Percentiles rank a stretch among this genome's conserved stretches.
phyloP scores from a whole-genome alignment of 139 green algal genomes.

The Closterium sp. region DNA sequence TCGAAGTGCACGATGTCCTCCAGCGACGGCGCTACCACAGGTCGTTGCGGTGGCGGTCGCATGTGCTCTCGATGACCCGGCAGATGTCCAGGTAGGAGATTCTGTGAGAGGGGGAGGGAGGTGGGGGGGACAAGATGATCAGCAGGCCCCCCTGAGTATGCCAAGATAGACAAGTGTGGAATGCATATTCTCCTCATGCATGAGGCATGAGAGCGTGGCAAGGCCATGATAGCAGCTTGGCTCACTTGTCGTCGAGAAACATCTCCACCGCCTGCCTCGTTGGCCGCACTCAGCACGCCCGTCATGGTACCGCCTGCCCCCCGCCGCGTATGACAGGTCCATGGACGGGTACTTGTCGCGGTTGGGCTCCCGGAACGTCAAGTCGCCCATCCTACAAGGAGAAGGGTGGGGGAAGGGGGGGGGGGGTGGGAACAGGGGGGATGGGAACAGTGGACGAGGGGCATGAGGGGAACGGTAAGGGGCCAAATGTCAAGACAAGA shows the following conservation, averaged over 20 bases:
- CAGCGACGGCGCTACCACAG: conserved; percentile 60
- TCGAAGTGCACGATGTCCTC: conserved; percentile 97
- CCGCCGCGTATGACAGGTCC: conserved; percentile 90
- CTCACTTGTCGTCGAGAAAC: conserved; percentile 86
- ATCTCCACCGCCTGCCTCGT: conserved; percentile 96
- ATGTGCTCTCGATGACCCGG: conserved; percentile 83
- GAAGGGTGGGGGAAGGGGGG: no score
- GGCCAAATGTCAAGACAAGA: no score
- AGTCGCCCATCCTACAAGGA: conserved; percentile 68
- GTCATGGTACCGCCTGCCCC: conserved; percentile 98
- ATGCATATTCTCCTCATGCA: no score
- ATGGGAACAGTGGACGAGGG: no score
- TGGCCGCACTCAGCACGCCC: conserved; percentile 91
- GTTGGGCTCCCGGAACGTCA: conserved; percentile 92
- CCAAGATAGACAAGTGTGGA: no score
- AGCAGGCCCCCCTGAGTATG: no score
- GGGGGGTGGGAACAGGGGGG: no score
- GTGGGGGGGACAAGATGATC: neutral
- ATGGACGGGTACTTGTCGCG: conserved; percentile 94
- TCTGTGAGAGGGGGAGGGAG: conserved; percentile 4
- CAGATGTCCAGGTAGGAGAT: conserved; percentile 91
- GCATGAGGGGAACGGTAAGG: no score
- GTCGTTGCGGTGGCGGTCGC: conserved; percentile 80
- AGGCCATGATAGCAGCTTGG: no score
- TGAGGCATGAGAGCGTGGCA: no score